Conservation (phyloP, 495 filamentous ascomycete genomes). For the Tuber melanosporum region DNA sequence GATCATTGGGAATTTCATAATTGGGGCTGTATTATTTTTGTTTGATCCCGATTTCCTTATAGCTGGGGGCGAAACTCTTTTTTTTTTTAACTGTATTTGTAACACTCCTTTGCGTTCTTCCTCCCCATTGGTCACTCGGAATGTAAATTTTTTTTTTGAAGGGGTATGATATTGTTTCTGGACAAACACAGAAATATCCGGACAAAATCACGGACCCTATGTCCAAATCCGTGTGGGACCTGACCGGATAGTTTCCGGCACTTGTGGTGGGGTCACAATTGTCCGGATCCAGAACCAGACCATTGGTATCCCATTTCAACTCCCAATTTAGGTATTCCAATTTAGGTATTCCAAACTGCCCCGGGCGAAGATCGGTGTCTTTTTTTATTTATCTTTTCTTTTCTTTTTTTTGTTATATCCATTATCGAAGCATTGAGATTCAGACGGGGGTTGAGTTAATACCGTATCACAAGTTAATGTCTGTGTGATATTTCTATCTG, state of each 20-base stretch:
- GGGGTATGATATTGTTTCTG: background rate
- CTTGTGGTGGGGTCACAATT: background rate
- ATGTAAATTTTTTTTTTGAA: background rate
- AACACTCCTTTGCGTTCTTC: background rate
- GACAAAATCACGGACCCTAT: background rate
- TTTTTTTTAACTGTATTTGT: background rate
- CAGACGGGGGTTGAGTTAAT: background rate
- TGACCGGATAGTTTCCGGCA: background rate
- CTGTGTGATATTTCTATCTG: background rate
- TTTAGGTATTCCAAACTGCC: background rate
- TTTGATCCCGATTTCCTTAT: background rate
- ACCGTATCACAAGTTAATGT: background rate
- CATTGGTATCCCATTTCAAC: background rate
- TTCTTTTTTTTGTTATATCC: background rate
- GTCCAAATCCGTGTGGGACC: background rate
- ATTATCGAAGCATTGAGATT: background rate
- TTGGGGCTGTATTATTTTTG: background rate
- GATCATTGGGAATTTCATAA: background rate
- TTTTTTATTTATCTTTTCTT: background rate
- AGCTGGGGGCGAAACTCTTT: background rate
- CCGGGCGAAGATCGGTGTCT: background rate
- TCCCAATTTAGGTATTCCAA: conserved; percentile 1
- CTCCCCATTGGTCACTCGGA: background rate
- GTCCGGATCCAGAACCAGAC: background rate
- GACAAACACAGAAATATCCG: background rate